Evolutionary conservation across 306 rosid genomes (phyloP), one percentile per base, ranked within the genome.

Genomic region (Trichosanthes truncata): DNA sequence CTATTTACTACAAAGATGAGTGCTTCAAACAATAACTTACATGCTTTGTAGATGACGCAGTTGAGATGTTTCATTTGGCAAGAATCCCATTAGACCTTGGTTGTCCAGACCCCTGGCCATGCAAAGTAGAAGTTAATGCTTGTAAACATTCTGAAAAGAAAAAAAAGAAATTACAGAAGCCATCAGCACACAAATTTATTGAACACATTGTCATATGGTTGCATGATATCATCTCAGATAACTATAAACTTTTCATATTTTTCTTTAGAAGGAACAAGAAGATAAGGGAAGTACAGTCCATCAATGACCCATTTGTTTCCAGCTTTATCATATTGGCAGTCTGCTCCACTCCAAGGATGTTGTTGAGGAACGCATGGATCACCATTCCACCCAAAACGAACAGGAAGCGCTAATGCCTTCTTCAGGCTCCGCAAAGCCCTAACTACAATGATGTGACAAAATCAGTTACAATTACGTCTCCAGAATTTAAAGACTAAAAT

Each of bases 301-400:
- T 93, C 96, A 35, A 96, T 89, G 87, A 91, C 89, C 99, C 96
- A 96, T 86, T 87, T 91, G 86, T 82, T 78, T 66, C 83, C 87
- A 51, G 60, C 83, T 84, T 62, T 88, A 84, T 96, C 92, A 31
- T 82, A 84, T 65, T 87, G 97, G 85, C 98, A 93, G 79, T 90
- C 94, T 29, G 90, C 96, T 84, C 99, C 99, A 43, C 88, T 89
- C 98, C 98, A 96, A 35, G 99, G 99, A 87, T 93, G 99, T 77
- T 96, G 92, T 79, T 92, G 96, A 74, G 99, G 99, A 84, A 91
- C 97, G 57, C 99, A 96, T 6, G 98, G 99, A 96, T 96, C 99
- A 55, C 99, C 99, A 49, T 96, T 93, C 99, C 99, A 96, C 62
- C 99, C 98, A 77, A 96, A 84, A 78, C 98, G 91, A 61, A 87